Evolutionary conservation across 2,329 filamentous ascomycete species (phyloP), one percentile per base, ranked within the genome.

Genomic region (Curvularia verruculosa): DNA sequence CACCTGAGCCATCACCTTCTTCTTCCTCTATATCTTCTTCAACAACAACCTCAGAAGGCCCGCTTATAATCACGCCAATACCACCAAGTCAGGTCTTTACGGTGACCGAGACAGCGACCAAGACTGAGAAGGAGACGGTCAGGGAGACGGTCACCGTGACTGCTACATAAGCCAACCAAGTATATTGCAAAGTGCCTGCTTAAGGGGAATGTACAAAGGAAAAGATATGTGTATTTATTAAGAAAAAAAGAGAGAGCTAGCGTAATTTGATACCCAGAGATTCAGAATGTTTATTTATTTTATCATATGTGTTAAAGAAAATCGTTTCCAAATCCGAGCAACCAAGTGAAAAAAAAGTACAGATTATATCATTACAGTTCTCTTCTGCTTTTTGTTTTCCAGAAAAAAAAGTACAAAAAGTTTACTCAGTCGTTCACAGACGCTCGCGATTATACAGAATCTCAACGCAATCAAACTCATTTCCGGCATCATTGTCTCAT

Each of bases 21-120:
- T 49, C 61, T 1, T 34, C 37, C 1, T 5, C 34, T n/a, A 8
- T 18, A 15, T n/a, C 39, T 2, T 31, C 58, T 41, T 46, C 56
- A 13, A 45, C 56, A 3, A 44, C 60, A 21, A 66, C 63, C 5
- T 69, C 71, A 0, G 67, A 69, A 41, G 65, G 65, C 2, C 67
- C 66, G 5, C 39, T 75, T n/a, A 68, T 75, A 29, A 69, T 74
- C 12, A 73, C 69, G 18, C 71, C 70, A 3, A 74, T 75, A 49
- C 61, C 69, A 28, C 64, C 66, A 3, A 69, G 63, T 41, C 71
- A 73, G 54, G 59, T 75, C 0, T 73, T 75, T n/a, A 75, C 72
- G 0, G 61, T 76, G 15, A 75, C 73, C 1, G 69, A 66, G 9
- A 74, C 72, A 13, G 65, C 64, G 36, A 74, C 71, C 4, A 61